Percentiles rank a stretch among this genome's conserved stretches.
Evolutionary conservation across 2,329 filamentous ascomycete genomes (phyloP).

Genomic region (Monilinia polystroma): DNA sequence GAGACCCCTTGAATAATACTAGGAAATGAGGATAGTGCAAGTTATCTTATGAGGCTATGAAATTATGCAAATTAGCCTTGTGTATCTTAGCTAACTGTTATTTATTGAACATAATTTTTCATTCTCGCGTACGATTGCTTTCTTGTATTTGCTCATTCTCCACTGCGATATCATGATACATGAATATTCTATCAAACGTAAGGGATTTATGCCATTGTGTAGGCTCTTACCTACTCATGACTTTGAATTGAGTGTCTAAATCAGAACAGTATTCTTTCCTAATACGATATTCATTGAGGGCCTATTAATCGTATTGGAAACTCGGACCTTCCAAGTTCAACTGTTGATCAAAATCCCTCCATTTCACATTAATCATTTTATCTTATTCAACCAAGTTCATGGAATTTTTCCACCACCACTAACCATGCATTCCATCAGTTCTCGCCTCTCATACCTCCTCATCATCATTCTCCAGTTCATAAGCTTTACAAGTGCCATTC

Average conservation of each 20-base stretch:
- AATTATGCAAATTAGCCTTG: not conserved
- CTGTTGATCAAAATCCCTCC: not conserved
- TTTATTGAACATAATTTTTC: not conserved
- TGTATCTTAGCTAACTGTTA: not conserved
- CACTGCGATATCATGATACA: too few species aligned
- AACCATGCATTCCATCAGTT: not conserved
- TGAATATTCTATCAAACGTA: not conserved
- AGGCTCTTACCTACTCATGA: not conserved
- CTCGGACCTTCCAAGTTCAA: not conserved
- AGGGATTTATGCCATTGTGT: not conserved
- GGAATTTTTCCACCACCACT: accelerated
- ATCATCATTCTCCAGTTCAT: not conserved
- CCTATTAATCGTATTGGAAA: too few species aligned
- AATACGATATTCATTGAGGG: too few species aligned
- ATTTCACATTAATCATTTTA: not conserved
- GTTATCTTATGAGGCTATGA: not conserved
- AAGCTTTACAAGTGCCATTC: not conserved
- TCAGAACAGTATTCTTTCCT: not conserved
- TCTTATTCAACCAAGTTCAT: not conserved
- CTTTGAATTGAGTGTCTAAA: not conserved
- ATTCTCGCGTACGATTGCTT: not conserved
- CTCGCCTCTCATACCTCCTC: not conserved
- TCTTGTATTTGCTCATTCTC: not conserved
- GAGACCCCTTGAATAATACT: not conserved
- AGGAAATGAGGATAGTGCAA: too few species aligned